Base-by-base conservation (phyloP, 768 basidiomycete genomes). In the Dioszegia hungarica region DNA sequence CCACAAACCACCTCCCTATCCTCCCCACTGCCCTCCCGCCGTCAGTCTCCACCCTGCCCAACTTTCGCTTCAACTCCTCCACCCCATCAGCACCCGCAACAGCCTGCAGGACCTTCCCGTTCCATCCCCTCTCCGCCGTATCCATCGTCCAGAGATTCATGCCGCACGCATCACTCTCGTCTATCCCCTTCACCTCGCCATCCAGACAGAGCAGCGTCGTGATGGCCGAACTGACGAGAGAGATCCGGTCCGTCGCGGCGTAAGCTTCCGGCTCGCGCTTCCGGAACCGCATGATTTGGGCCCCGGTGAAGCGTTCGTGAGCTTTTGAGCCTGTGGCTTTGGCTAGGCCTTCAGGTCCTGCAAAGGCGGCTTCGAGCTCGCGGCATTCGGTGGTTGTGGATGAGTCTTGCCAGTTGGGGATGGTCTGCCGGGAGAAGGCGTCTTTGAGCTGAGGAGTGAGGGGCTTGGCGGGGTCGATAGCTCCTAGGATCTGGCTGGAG, bases 321-420 rank as follows among this genome's bases (percentile, higher is more conserved):
- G 89, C 89, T 44, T 87, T 80, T 73, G 86, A 88, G 5, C 90
- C 90, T 8, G 87, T 87, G 12, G 86, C 75, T 69, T 87, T 83
- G 9, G 89, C 85, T 8, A 93, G 79, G 5, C 76, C 82, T 58
- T 87, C 86, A 0, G 86, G 75, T 4, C 88, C 88, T 34, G 89
- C 89, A 10, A 87, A 77, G 34, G 79, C 80, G 0, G 78, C 80
- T 67, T 90, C 87, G 39, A 92, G 77, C 56, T 79, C 81, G 54
- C 78, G 77, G 68, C 90, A 92, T 63, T 91, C 88, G 39, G 77
- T 75, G 0, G 84, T 85, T 0, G 89, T 91, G 0, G 88, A 90
- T 1, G 88, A 89, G 75, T 92, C 90, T 73, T 92, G 89, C 90
- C 90, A 93, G 68, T 91, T 91, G 10, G 89, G 89, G 3, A 86